Evolutionary conservation across 805 yeast species (phyloP), one percentile per base, ranked within the genome.

Genomic region (Debaryomyces prosopidis): DNA sequence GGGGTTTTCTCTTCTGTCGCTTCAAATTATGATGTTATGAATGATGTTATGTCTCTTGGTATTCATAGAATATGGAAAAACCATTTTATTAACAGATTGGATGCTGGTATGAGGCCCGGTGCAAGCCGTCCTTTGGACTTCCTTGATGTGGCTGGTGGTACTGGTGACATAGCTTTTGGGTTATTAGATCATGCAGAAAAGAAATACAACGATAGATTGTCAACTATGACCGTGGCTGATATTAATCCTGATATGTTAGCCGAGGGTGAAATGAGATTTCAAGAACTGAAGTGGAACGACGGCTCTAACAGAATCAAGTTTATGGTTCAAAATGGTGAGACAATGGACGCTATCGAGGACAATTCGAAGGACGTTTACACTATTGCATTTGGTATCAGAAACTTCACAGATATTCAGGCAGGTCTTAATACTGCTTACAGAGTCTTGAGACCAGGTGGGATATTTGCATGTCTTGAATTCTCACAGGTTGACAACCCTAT

Each of bases 121-220:
- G 79, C 82, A 11, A 64, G 71, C 11, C 80, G 84, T 52, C 96
- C 97, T 3, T 73, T 94, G 57, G 81, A 84, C 47, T 92, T 94
- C 60, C 76, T 94, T 51, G 99, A 94, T 66, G 98, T 94, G 46
- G 99, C 99, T 20, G 99, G 99, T 48, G 99, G 99, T 18, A 89
- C 98, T 9, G 99, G 99, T 39, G 99, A 94, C 62, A 92, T 94
- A 67, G 99, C 99, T 1, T 89, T 89, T 68, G 95, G 99, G 2
- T 77, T 94, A 51, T 74, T 94, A 50, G 96, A 90, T 58, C 96
- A 94, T 67, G 98, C 98, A 8, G 83, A 85, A 51, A 68, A 74
- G 33, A 80, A 82, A 50, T 89, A 82, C 61, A 84, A 86, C 46
- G 99, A 94, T 68, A 76, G 67, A 32, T 73, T 75, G 49, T 81